Evolutionary conservation across 306 rosid genomes (phyloP), one percentile per base, ranked within the genome.

Genomic region (Parietaria judaica): DNA sequence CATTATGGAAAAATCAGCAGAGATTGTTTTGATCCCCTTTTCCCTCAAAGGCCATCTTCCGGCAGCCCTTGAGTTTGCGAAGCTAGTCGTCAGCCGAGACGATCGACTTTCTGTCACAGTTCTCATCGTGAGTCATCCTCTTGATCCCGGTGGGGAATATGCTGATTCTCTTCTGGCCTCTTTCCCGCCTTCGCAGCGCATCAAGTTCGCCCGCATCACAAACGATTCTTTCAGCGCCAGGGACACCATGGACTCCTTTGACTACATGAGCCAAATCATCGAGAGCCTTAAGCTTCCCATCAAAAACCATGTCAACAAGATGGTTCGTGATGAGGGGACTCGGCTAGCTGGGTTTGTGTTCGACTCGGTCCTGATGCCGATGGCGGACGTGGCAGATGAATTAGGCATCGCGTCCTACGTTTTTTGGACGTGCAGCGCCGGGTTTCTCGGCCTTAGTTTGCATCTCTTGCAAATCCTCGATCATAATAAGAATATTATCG

Each of bases 351-450:
- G 65, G 3, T 64, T 86, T 69, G 74, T 85, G 39, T 58, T 85
- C 46, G 84, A 82, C 76, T 64, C 82, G 55, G 70, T 85, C 34
- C 80, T 75, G 12, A 34, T 69, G 66, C n/a, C 76, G 23, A 63
- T 85, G 79, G 14, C 76, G 65, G 84, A 80, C 67, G 76, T 80
- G 58, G 89, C 74, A 56, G 66, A 62, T 7, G 80, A 83, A 36
- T 45, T 86, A 13, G 73, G 77, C 2, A 66, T 83, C 38, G 84
- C 83, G 54, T 71, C 78, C 64, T 80, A 76, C 66, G 48, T 78
- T 15, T 83, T 73, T 36, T 54, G 76, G 50, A 64, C 94, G 6
- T 51, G 76, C 43, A 78, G 70, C 63, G 66, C 61, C 35, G 84
- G 81, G 5, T 78, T 73, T 65, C 65, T 78, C 11, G 58, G 76